phyloP scores from a whole-genome alignment of 2,329 filamentous ascomycete genomes.

The Trichoderma sp. region DNA sequence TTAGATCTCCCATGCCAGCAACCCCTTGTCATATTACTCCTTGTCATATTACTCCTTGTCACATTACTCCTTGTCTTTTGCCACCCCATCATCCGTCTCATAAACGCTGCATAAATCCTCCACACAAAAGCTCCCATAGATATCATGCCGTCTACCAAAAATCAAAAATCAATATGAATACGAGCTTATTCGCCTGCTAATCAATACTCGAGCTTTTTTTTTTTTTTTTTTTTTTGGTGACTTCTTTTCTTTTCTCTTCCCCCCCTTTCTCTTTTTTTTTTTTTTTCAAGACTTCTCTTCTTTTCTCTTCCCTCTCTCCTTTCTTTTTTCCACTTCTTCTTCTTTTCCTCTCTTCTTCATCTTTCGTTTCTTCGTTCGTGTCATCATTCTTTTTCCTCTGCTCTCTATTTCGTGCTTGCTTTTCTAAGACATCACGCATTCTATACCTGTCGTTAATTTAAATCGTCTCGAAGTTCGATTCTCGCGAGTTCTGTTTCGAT shows the following conservation, averaged over 20 bases:
- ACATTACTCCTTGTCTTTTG: not conserved
- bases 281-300: not conserved
- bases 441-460: constrained; percentile 7
- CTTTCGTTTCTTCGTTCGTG: not conserved
- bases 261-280: not conserved
- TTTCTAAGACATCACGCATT: constrained; percentile 1
- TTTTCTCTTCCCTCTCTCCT: not conserved
- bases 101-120: not conserved
- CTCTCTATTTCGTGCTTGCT: not conserved
- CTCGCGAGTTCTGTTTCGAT: constrained; percentile 72
- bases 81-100: not conserved
- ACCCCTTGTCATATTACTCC: not conserved
- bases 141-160: not conserved
- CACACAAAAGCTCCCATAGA: not conserved
- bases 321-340: not conserved
- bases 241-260: not conserved
- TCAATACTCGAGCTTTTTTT: not conserved
- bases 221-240: not conserved
- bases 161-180: not conserved
- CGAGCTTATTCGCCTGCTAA: not conserved
- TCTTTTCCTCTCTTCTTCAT: not conserved
- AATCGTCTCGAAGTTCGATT: constrained; percentile 46
- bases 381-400: not conserved
- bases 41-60: not conserved
- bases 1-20: not conserved